Percentiles rank a stretch among this genome's conserved stretches.
Conservation (phyloP, 1,284 basidiomycete species). For the Pterula multifida region DNA sequence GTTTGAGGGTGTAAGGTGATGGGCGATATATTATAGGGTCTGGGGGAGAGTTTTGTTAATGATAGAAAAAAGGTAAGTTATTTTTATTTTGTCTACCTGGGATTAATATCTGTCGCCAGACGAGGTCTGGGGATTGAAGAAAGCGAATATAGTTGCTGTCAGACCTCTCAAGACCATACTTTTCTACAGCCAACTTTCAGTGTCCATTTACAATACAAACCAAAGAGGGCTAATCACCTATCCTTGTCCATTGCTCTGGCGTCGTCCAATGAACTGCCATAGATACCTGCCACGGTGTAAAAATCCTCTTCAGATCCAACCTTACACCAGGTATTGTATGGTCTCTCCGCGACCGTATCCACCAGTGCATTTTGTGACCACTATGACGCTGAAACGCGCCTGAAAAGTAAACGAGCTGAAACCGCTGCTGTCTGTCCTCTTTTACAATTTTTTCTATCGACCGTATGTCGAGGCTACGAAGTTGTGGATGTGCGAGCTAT, state of each 20-base stretch:
- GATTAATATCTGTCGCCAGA: not conserved
- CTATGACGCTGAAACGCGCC: not conserved
- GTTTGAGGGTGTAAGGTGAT: not conserved
- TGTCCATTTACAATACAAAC: not conserved
- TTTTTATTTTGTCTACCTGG: no score
- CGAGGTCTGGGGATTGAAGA: not conserved
- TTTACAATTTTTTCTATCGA: not conserved
- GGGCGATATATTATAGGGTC: not conserved
- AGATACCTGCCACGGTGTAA: not conserved
- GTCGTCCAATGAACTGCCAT: conserved; percentile 1
- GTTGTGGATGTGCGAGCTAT: not conserved
- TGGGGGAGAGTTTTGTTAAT: not conserved
- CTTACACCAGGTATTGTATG: not conserved
- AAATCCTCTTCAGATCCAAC: not conserved
- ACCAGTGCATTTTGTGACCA: not conserved
- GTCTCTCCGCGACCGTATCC: not conserved
- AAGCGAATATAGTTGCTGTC: not conserved
- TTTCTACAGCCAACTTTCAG: not conserved
- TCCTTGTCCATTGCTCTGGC: not conserved
- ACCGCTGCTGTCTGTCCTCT: not conserved
- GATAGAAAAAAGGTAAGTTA: no score
- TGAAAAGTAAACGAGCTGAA: not conserved
- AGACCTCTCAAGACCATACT: not conserved
- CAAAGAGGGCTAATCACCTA: not conserved
- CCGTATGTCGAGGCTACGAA: not conserved